Base-by-base conservation (phyloP, 1,139 yeast species). In the Geotrichum citri-aurantii region DNA sequence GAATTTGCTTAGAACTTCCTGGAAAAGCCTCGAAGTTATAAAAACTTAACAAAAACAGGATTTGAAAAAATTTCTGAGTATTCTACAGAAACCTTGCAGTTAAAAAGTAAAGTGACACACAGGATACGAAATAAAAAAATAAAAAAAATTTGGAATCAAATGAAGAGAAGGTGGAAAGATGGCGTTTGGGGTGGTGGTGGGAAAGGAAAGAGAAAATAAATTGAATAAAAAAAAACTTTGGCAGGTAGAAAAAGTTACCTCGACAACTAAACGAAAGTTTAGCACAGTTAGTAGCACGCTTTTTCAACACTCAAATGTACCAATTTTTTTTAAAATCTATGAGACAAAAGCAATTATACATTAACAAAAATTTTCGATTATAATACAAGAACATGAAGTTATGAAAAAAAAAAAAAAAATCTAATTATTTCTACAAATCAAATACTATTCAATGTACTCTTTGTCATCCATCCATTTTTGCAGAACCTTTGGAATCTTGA, bases 401-500 rank as follows among this genome's bases (percentile, higher is more conserved):
- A 31, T 50, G 4, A 31, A 6, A 49, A 10, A 14, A 29, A 49
- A 6, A 12, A 48, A 48, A 48, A 12, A 19, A 12, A n/a, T 23
- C 21, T 26, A 48, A 14, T 24, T 6, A 8, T 29, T 24, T 14
- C 17, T 17, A 12, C 4, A 10, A 5, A 26, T 4, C 3, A 11
- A 12, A 21, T 10, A 23, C 24, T 42, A 51, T 24, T 56, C 54
- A 12, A 70, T 69, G 60, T 70, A 70, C 56, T 65, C 68, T 8
- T 65, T 61, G 26, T 67, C 70, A 61, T 67, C 78, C 78, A 66
- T 71, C 68, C 61, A 71, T 24, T 62, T 62, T 33, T 82, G 79
- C 59, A 93, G 76, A 0, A 82, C 91, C 55, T 78, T 71, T 0
- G 99, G 99, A 55, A 93, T 80, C 8, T 69, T 65, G 5, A 93